These are phyloP conservation scores for Podaxis mareebaensis DNA, from an alignment of 768 basidiomycete genomes.

Conservation along the genomic window DNA sequence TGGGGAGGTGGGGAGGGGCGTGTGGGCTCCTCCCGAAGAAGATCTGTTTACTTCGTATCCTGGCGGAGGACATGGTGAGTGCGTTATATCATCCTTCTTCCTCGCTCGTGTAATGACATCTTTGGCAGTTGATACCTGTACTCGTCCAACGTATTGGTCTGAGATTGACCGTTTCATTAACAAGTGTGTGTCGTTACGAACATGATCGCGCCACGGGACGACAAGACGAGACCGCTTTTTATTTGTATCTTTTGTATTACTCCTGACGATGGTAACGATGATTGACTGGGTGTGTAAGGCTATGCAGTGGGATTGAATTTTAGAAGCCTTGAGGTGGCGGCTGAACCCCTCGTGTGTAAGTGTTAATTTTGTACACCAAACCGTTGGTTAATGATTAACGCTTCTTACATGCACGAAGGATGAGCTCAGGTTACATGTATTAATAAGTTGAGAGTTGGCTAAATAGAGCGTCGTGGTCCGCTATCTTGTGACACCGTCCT, in stretches of 20 bases:
- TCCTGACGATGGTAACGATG: background rate
- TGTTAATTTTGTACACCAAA: too few species aligned
- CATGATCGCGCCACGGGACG: background rate
- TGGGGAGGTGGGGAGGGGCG: background rate
- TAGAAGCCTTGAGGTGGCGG: too few species aligned
- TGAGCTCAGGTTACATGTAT: too few species aligned
- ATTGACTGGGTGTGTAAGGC: too few species aligned
- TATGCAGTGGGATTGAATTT: too few species aligned
- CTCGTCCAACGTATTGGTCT: background rate
- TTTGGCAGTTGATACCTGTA: conserved; percentile 2
- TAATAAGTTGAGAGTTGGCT: too few species aligned
- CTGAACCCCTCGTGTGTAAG: too few species aligned
- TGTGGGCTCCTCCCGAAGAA: background rate
- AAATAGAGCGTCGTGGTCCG: too few species aligned
- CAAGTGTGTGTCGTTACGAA: background rate
- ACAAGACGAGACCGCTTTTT: background rate
- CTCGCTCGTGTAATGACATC: background rate
- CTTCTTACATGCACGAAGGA: too few species aligned
- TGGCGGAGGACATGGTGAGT: conserved; percentile 16
- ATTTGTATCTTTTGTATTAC: background rate
- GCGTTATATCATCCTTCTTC: background rate
- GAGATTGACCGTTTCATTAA: background rate
- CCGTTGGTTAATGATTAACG: too few species aligned
- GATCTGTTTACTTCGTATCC: conserved; percentile 12
- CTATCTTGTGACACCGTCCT: too few species aligned